Evolutionary conservation across 352 stramenopile genomes (phyloP).

Genomic region (Globisporangium recalcitrans): DNA sequence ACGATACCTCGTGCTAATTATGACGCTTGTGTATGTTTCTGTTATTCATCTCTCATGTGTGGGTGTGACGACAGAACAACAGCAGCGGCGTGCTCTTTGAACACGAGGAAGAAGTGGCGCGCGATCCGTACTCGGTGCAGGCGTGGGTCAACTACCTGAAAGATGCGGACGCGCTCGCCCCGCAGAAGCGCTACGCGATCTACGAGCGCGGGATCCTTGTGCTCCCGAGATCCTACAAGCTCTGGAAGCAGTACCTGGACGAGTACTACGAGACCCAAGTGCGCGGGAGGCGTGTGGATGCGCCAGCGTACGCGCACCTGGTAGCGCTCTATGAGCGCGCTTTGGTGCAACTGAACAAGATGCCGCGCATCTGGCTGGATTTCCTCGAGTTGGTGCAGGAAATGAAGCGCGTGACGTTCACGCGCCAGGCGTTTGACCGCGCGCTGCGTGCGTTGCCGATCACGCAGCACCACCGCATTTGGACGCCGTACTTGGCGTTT

Average conservation of each 20-base stretch:
- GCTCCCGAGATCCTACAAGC: constrained; percentile 93
- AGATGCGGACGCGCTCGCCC: constrained; percentile 14
- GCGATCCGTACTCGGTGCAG: constrained; percentile 82
- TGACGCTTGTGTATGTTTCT: too few relatives aligned
- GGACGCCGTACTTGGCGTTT: constrained; percentile 91
- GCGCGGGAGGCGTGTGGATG: constrained; percentile 66
- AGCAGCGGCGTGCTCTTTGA: constrained; percentile 24
- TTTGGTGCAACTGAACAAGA: constrained; percentile 91
- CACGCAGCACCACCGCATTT: constrained; percentile 97
- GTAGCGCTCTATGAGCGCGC: constrained; percentile 81
- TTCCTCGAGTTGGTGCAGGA: constrained; percentile 79
- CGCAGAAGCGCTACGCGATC: constrained; percentile 37
- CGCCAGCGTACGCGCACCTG: constrained; percentile 32
- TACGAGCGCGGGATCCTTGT: constrained; percentile 85
- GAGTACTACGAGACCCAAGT: constrained; percentile 55
- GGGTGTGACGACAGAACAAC: too few relatives aligned
- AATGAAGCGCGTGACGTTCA: constrained; percentile 70
- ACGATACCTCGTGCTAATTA: too few relatives aligned
- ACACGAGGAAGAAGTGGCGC: constrained; percentile 80
- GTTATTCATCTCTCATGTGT: too few relatives aligned
- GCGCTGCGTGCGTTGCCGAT: constrained; percentile 94
- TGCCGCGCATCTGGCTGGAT: constrained; percentile 96
- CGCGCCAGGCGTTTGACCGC: constrained; percentile 91
- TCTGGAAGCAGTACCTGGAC: constrained; percentile 90
- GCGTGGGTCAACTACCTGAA: constrained; percentile 74